Conservation (phyloP, 331 rosid genomes). For the Cydonia oblonga region DNA sequence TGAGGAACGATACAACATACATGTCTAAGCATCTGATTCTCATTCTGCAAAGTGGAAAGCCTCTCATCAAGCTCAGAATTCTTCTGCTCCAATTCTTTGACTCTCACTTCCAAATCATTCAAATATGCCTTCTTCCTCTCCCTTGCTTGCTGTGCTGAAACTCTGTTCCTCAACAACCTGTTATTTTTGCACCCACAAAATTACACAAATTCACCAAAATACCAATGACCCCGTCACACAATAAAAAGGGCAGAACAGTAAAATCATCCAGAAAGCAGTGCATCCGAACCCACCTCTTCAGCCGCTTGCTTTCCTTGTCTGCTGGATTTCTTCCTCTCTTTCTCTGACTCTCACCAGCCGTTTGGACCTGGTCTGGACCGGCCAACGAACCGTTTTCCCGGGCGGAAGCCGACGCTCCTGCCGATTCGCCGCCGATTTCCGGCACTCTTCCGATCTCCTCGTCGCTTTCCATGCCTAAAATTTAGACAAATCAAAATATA, state of each 20-base stretch:
- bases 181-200: neutral
- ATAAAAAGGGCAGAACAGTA: neutral
- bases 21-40: constrained; percentile 98
- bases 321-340: constrained; percentile 91
- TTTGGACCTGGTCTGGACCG: constrained; percentile 62
- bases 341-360: constrained; percentile 51
- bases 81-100: constrained; percentile 78
- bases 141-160: constrained; percentile 98
- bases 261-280: neutral
- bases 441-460: constrained; percentile 99
- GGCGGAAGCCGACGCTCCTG: constrained; percentile 70
- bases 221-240: constrained; percentile 2
- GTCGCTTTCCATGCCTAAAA: constrained; percentile 79
- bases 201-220: constrained; percentile 13
- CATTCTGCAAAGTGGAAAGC: constrained; percentile 90
- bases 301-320: constrained; percentile 88
- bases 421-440: constrained; percentile 79
- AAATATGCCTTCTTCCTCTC: constrained; percentile 97
- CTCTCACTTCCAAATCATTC: constrained; percentile 71
- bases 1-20: constrained; percentile 24
- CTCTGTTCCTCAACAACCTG: constrained; percentile 88
- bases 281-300: constrained; percentile 52
- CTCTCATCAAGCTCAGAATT: constrained; percentile 84
- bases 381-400: constrained; percentile 44
- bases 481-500: neutral